A percentile compares a stretch with the other conserved stretches of the same genome.
These are phyloP conservation scores for Davidsoniella eucalypti DNA, from an alignment of 2,329 filamentous ascomycete genomes.

Conservation along the genomic window DNA sequence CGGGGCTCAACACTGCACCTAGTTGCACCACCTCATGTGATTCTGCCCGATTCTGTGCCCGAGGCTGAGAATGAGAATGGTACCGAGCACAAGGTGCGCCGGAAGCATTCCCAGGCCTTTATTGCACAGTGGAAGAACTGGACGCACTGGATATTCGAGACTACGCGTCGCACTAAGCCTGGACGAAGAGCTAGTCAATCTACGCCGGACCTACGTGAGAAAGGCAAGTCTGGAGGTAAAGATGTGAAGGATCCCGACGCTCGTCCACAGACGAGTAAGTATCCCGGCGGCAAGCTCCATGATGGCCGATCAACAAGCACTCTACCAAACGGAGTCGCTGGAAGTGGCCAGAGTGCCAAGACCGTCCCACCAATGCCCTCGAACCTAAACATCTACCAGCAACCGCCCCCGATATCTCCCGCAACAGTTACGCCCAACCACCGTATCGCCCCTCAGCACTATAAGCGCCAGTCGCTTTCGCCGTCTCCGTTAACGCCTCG, in stretches of 20 bases:
- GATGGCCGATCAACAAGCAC: slow-evolving; percentile 23
- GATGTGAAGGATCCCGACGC: slow-evolving; percentile 34
- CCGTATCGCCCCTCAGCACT: slow-evolving; percentile 17
- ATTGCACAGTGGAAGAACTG: slow-evolving; percentile 46
- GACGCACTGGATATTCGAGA: slow-evolving; percentile 48
- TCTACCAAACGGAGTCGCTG: slow-evolving; percentile 33
- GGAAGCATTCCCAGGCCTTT: slow-evolving; percentile 41
- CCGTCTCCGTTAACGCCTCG: slow-evolving; percentile 79
- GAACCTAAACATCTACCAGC: slow-evolving; percentile 5
- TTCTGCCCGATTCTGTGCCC: slow-evolving; percentile 18
- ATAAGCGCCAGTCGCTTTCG: slow-evolving; percentile 65
- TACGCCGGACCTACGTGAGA: slow-evolving; percentile 39
- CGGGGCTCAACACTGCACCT: slow-evolving; percentile 76
- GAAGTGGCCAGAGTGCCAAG: slow-evolving; percentile 31
- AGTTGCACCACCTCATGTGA: slow-evolving; percentile 48
- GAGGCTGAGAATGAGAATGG: slow-evolving; percentile 14
- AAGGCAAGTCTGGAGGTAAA: slow-evolving; percentile 23
- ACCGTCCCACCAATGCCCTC: slow-evolving; percentile 12
- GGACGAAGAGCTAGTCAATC: slow-evolving; percentile 38
- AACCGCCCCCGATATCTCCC: slow-evolving; percentile 7
- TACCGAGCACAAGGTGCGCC: slow-evolving; percentile 31
- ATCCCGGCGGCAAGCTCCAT: slow-evolving; percentile 11
- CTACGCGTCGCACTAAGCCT: slow-evolving; percentile 34
- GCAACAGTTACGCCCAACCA: slow-evolving; percentile 6
- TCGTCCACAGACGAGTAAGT: slow-evolving; percentile 42